Evolutionary conservation across 1,284 basidiomycete species (phyloP).

Genomic region (Puccinia hordei): DNA sequence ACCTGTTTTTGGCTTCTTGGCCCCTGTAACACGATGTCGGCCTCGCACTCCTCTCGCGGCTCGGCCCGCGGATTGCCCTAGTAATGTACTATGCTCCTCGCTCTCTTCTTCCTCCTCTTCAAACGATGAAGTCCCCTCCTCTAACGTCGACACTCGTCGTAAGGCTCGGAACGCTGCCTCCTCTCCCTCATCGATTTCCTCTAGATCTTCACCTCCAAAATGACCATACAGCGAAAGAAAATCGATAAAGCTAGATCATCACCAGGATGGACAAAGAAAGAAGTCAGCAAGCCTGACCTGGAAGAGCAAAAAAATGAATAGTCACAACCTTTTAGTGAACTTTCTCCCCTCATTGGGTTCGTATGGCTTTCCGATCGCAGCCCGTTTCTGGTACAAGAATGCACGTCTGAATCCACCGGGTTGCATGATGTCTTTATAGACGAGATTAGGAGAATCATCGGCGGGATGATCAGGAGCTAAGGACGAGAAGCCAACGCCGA

Average conservation of each 20-base stretch:
- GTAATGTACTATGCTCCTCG: slow-evolving; percentile 46
- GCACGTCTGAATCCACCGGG: slow-evolving; percentile 41
- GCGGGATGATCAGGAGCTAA: background rate
- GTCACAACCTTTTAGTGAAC: slow-evolving; percentile 34
- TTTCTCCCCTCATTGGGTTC: background rate
- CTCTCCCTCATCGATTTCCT: slow-evolving; percentile 84
- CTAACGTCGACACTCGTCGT: slow-evolving; percentile 60
- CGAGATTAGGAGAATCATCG: background rate
- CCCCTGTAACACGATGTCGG: too few relatives aligned
- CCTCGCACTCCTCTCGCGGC: slow-evolving; percentile 24
- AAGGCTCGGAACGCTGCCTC: slow-evolving; percentile 63
- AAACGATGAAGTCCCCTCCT: slow-evolving; percentile 63
- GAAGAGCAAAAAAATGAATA: background rate
- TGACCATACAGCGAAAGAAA: slow-evolving; percentile 90
- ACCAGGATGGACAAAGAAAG: background rate
- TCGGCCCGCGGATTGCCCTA: slow-evolving; percentile 49
- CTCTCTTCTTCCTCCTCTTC: too few relatives aligned
- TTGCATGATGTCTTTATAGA: slow-evolving; percentile 48
- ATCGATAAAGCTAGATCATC: slow-evolving; percentile 75
- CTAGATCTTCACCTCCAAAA: slow-evolving; percentile 78
- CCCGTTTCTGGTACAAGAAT: slow-evolving; percentile 36
- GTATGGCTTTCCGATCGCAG: slow-evolving; percentile 28
- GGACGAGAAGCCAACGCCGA: background rate
- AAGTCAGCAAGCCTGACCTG: slow-evolving; percentile 3
- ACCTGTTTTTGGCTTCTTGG: background rate